A percentile compares a stretch with the other conserved stretches of the same genome.
phyloP scores from a whole-genome alignment of 164 flowering plant species.

The Piper betle region DNA sequence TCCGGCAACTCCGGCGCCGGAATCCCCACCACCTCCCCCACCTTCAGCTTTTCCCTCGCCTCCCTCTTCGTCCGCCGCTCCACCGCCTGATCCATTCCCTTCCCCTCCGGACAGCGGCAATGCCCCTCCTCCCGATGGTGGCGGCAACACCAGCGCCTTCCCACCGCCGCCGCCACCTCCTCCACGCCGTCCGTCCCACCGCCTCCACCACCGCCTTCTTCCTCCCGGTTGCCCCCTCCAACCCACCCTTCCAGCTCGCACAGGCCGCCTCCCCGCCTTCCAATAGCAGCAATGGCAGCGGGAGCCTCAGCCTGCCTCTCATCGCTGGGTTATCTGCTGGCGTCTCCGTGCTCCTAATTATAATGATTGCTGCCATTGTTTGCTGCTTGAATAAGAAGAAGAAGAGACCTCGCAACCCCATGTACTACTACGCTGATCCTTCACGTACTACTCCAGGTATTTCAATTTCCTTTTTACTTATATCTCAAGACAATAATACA shows the following conservation, averaged over 20 bases:
- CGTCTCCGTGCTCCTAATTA: slow-evolving; percentile 14
- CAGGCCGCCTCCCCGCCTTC: slow-evolving; percentile 8
- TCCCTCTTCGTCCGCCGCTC: slow-evolving; percentile 4
- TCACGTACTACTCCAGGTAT: slow-evolving; percentile 13
- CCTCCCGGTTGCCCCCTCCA: background rate
- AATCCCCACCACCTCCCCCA: slow-evolving; percentile 5
- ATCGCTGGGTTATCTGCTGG: slow-evolving; percentile 25
- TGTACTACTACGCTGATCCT: slow-evolving; percentile 19
- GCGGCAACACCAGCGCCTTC: background rate
- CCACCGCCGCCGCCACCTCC: slow-evolving; percentile 3
- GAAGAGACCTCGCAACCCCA: slow-evolving; percentile 12
- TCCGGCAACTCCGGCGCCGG: slow-evolving; percentile 16
- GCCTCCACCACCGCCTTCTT: background rate
- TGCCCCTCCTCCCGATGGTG: slow-evolving; percentile 3
- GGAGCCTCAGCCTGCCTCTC: slow-evolving; percentile 4
- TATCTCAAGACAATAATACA: too few relatives aligned
- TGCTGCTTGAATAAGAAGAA: slow-evolving; percentile 25
- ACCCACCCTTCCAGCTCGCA: background rate
- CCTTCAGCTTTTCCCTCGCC: slow-evolving; percentile 7
- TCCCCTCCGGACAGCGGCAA: background rate
- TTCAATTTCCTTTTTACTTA: too few relatives aligned
- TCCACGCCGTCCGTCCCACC: background rate
- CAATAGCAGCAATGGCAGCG: background rate
- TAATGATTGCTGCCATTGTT: slow-evolving; percentile 13
- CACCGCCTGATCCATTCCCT: slow-evolving; percentile 1